These are phyloP conservation scores for Macrolepiota fuliginosa DNA, from an alignment of 768 basidiomycete genomes.

Conservation along the genomic window DNA sequence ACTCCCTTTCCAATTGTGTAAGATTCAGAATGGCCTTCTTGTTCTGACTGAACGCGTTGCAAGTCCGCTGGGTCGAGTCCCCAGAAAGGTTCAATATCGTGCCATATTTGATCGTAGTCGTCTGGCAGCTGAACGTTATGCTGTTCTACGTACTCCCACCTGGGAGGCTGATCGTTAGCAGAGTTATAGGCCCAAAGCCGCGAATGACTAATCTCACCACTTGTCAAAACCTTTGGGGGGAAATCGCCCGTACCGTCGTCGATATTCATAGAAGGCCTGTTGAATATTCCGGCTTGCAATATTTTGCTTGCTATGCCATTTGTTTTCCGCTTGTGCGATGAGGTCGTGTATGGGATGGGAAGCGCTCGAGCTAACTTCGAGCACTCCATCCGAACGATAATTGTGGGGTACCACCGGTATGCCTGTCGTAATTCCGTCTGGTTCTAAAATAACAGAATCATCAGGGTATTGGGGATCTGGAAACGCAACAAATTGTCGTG, in stretches of 20 bases:
- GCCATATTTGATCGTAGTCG: conserved; percentile 51
- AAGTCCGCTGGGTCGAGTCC: conserved; percentile 34
- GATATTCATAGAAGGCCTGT: conserved; percentile 77
- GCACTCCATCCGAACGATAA: conserved; percentile 36
- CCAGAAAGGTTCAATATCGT: conserved; percentile 42
- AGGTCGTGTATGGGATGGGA: conserved; percentile 79
- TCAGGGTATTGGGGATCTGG: background rate
- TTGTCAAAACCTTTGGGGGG: conserved; percentile 85
- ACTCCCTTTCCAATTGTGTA: conserved; percentile 34
- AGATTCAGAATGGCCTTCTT: conserved; percentile 28
- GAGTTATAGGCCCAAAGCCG: background rate
- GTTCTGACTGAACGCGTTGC: conserved; percentile 22
- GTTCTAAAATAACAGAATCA: background rate
- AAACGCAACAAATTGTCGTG: background rate
- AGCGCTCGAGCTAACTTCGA: conserved; percentile 37
- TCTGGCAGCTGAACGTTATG: conserved; percentile 49
- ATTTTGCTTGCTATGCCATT: conserved; percentile 58
- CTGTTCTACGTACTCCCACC: conserved; percentile 38
- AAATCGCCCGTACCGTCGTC: conserved; percentile 62
- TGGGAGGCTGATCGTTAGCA: conserved; percentile 25
- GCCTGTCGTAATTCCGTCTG: background rate
- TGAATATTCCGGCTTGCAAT: conserved; percentile 73
- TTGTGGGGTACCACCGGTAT: conserved; percentile 19
- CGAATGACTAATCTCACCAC: conserved; percentile 56
- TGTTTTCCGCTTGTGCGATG: conserved; percentile 65